These are phyloP conservation scores for Davidsoniella virescens DNA, from an alignment of 2,329 filamentous ascomycete species.

Conservation along the genomic window DNA sequence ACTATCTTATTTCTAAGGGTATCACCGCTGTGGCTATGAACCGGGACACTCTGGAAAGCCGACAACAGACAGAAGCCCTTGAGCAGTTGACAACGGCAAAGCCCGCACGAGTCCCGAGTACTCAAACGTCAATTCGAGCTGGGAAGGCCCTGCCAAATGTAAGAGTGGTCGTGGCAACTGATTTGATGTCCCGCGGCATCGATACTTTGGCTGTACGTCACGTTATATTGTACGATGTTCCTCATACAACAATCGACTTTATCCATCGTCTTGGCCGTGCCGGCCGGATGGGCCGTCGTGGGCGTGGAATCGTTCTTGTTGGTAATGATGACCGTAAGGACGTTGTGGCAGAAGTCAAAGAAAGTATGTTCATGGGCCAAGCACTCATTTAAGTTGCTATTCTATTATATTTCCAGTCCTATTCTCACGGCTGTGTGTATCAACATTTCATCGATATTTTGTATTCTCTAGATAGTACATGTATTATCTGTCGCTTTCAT, in stretches of 20 bases:
- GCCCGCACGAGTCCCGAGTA: constrained; percentile 22
- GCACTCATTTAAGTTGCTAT: constrained; percentile 44
- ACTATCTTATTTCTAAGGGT: constrained; percentile 67
- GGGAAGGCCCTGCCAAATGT: constrained; percentile 51
- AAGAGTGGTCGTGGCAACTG: constrained; percentile 86
- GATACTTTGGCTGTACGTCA: constrained; percentile 84
- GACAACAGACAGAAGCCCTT: constrained; percentile 56
- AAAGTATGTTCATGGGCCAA: constrained; percentile 72
- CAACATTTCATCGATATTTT: no score
- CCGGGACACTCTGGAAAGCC: constrained; percentile 64
- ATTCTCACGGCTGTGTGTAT: no score
- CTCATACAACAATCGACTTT: constrained; percentile 93
- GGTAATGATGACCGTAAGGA: constrained; percentile 81
- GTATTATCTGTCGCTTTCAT: no score
- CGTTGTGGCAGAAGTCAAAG: constrained; percentile 78
- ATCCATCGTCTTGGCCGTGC: constrained; percentile 88
- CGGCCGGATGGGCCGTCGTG: constrained; percentile 80
- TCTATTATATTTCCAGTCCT: no score
- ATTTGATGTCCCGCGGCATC: constrained; percentile 81
- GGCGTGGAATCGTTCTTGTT: constrained; percentile 76
- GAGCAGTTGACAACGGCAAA: constrained; percentile 49
- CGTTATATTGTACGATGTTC: constrained; percentile 93
- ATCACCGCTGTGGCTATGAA: constrained; percentile 77
- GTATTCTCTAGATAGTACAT: no score
- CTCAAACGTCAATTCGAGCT: constrained; percentile 24